These are phyloP conservation scores for Knoxia roxburghii DNA, from an alignment of 257 asterid genomes.

Conservation along the genomic window DNA sequence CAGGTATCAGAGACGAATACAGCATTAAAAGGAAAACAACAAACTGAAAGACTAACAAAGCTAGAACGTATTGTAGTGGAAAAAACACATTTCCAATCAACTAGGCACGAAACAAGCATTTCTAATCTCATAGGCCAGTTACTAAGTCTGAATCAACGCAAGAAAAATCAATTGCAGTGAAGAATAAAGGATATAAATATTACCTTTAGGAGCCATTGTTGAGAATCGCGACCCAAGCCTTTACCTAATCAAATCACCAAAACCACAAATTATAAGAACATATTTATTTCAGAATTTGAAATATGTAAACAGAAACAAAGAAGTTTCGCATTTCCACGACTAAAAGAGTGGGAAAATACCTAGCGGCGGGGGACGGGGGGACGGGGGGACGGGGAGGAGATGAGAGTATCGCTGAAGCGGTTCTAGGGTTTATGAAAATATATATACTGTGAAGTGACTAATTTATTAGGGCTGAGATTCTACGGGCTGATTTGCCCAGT, in stretches of 20 bases:
- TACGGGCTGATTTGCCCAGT: background rate
- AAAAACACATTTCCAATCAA: background rate
- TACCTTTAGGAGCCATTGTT: conserved; percentile 35
- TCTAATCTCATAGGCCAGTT: background rate
- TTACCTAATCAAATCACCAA: conserved; percentile 13
- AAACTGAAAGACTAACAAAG: background rate
- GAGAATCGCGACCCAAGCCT: background rate
- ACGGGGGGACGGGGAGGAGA: background rate
- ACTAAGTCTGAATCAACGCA: background rate
- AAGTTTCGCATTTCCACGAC: no score
- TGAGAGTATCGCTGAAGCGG: background rate
- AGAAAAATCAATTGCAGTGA: no score
- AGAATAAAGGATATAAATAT: background rate
- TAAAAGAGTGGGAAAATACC: background rate
- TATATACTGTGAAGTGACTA: background rate
- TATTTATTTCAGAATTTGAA: background rate
- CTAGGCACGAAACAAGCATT: background rate
- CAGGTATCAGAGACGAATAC: background rate
- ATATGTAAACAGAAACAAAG: background rate
- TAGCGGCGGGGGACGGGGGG: background rate
- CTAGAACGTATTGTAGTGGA: background rate
- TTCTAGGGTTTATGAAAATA: conserved; percentile 12
- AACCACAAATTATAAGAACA: background rate
- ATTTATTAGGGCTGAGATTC: background rate
- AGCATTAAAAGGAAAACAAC: background rate